These are phyloP conservation scores for Mortierella sp. DNA, from an alignment of 371 early-diverging fungal genomes.

Conservation along the genomic window DNA sequence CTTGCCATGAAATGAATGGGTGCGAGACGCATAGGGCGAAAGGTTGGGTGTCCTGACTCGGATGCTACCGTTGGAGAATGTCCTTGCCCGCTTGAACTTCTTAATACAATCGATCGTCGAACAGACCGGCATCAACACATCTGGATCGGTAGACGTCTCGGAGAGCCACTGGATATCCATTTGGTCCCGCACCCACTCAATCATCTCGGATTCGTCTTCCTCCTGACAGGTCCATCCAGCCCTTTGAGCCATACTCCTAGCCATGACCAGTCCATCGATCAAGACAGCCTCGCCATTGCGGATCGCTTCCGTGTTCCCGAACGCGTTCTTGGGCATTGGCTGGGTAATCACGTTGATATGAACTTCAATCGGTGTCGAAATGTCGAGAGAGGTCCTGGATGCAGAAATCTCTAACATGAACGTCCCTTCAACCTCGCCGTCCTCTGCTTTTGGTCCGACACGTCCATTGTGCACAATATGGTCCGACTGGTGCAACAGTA, in stretches of 20 bases:
- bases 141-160: not conserved
- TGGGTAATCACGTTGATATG: conserved; percentile 36
- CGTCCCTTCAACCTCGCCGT: conserved; percentile 5
- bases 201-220: conserved; percentile 51
- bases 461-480: conserved; percentile 22
- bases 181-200: conserved; percentile 54
- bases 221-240: conserved; percentile 47
- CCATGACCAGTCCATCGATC: conserved; percentile 45
- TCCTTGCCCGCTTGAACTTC: conserved; percentile 5
- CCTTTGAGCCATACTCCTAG: conserved; percentile 34
- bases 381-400: conserved; percentile 21
- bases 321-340: conserved; percentile 31
- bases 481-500: conserved; percentile 31
- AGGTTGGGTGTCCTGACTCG: conserved; percentile 37
- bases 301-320: conserved; percentile 40
- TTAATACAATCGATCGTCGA: conserved; percentile 19
- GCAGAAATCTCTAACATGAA: conserved; percentile 35
- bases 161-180: conserved; percentile 45
- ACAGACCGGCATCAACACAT: conserved; percentile 11
- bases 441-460: conserved; percentile 6
- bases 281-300: conserved; percentile 46
- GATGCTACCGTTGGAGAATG: conserved; percentile 15
- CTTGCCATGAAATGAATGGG: conserved; percentile 28
- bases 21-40: conserved; percentile 46
- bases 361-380: conserved; percentile 23